Percentiles rank a stretch among this genome's conserved stretches.
Evolutionary conservation across 2,329 filamentous ascomycete genomes (phyloP).

Genomic region (Chrysoporthe puriensis): DNA sequence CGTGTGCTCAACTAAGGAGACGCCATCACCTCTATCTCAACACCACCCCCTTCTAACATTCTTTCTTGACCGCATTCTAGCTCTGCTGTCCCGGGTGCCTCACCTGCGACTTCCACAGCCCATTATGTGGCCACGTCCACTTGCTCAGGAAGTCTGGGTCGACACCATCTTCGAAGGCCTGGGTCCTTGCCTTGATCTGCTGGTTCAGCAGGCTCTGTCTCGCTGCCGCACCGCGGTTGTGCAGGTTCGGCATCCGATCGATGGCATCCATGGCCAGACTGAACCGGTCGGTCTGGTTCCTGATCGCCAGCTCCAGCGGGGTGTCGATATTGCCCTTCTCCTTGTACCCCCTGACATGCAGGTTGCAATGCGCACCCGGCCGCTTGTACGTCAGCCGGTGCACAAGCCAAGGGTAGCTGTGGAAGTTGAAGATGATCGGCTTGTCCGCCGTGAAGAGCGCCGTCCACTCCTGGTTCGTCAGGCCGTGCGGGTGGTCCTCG

Average conservation of each 20-base stretch:
- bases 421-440: conserved; percentile 83
- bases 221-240: conserved; percentile 64
- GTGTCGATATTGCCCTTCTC: conserved; percentile 88
- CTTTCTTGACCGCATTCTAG: not conserved
- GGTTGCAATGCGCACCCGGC: conserved; percentile 62
- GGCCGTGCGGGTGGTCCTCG: conserved; percentile 72
- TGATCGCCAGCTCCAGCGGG: conserved; percentile 75
- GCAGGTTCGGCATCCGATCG: conserved; percentile 64
- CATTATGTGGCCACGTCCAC: conserved; percentile 65
- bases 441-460: conserved; percentile 73
- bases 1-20: conserved; percentile 3
- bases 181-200: conserved; percentile 65
- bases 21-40: not conserved
- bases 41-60: not conserved
- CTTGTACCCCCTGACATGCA: conserved; percentile 78
- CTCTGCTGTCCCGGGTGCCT: conserved; percentile 9
- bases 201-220: conserved; percentile 67
- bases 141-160: conserved; percentile 68
- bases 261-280: conserved; percentile 78
- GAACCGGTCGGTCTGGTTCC: conserved; percentile 78
- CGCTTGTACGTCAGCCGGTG: conserved; percentile 78
- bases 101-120: conserved; percentile 41
- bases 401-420: conserved; percentile 80
- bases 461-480: conserved; percentile 67
- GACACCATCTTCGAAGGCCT: conserved; percentile 71